Evolutionary conservation across 257 asterid species (phyloP).

Genomic region (Schizonepeta tenuifolia): DNA sequence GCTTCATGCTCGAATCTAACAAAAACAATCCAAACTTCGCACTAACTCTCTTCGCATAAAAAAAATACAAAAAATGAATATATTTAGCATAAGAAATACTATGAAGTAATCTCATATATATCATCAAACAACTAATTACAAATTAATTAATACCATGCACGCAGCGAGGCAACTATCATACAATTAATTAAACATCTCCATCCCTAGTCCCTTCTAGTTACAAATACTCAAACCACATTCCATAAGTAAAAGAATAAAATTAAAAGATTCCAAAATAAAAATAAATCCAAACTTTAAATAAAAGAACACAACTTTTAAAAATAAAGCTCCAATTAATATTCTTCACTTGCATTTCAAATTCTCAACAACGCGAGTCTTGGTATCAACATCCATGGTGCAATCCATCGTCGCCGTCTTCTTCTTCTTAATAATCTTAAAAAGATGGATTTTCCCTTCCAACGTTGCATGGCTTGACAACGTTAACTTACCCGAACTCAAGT

Average conservation of each 20-base stretch:
- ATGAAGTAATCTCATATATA: neutral
- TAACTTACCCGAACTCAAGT: conserved; percentile 33
- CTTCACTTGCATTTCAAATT: conserved; percentile 31
- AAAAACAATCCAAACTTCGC: too few relatives aligned
- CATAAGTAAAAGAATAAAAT: neutral
- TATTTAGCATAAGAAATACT: neutral
- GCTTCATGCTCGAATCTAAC: too few relatives aligned
- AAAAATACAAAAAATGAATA: too few relatives aligned
- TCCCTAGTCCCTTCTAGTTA: neutral
- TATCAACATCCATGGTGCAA: conserved; percentile 37
- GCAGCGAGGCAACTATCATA: neutral
- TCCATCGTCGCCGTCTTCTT: conserved; percentile 35
- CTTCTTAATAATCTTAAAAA: conserved; percentile 23
- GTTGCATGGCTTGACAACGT: conserved; percentile 28
- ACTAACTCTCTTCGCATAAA: too few relatives aligned
- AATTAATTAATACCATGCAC: neutral
- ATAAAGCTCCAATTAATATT: neutral
- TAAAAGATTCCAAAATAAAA: neutral
- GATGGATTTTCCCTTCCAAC: conserved; percentile 30
- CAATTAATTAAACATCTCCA: neutral
- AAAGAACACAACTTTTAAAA: neutral
- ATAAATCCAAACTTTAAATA: neutral
- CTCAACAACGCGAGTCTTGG: conserved; percentile 23
- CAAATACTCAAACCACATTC: neutral
- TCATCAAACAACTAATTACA: neutral